Evolutionary conservation across 208 protist species (phyloP).

Genomic region (Trypanosoma lewisi): DNA sequence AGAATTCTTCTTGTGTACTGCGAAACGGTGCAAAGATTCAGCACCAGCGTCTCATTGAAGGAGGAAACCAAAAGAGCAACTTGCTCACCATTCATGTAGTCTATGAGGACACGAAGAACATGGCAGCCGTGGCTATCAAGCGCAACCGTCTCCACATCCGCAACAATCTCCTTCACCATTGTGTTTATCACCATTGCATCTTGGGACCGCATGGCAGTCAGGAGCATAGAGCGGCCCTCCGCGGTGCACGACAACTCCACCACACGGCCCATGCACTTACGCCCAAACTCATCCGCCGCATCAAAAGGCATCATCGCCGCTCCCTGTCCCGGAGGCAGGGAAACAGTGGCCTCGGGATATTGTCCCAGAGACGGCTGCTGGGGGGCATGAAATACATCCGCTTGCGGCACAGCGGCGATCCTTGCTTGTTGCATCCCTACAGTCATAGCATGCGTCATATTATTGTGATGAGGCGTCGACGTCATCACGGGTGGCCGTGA

Average conservation of each 20-base stretch:
- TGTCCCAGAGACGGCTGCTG: not conserved
- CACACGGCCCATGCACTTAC: slow-evolving; percentile 42
- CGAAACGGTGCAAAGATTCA: slow-evolving; percentile 79
- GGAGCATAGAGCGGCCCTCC: slow-evolving; percentile 51
- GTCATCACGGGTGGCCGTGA: slow-evolving; percentile 2
- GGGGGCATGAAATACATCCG: too few species aligned
- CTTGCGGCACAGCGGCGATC: too few species aligned
- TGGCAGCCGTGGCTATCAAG: slow-evolving; percentile 78
- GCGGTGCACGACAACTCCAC: slow-evolving; percentile 58
- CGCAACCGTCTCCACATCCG: slow-evolving; percentile 47
- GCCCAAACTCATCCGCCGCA: slow-evolving; percentile 20
- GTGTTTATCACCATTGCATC: slow-evolving; percentile 26
- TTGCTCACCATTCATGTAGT: slow-evolving; percentile 50
- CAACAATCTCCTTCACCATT: slow-evolving; percentile 54
- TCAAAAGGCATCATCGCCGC: slow-evolving; percentile 15
- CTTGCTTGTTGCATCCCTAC: not conserved
- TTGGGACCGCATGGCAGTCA: slow-evolving; percentile 50
- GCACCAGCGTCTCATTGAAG: slow-evolving; percentile 65
- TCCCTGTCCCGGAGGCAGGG: not conserved
- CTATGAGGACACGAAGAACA: slow-evolving; percentile 55
- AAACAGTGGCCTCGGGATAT: not conserved
- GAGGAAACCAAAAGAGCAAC: slow-evolving; percentile 45
- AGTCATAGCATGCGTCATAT: not conserved
- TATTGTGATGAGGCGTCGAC: not conserved
- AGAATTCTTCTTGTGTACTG: slow-evolving; percentile 79